Percentiles rank a stretch among this genome's conserved stretches.
Evolutionary conservation across 371 early-diverging fungal genomes (phyloP).

Genomic region (Mortierella sp.): DNA sequence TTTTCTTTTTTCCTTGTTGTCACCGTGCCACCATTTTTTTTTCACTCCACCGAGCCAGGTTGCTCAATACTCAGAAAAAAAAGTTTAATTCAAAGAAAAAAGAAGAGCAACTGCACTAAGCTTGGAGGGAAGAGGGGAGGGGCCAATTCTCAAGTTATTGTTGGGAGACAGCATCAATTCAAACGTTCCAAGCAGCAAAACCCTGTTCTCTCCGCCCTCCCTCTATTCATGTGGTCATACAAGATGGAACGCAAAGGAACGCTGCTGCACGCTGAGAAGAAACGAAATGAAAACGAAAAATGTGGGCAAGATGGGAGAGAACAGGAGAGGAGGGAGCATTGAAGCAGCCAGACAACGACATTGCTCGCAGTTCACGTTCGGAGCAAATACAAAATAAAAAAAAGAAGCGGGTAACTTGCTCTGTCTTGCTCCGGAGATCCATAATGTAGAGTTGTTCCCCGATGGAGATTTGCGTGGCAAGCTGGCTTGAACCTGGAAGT

Average conservation of each 20-base stretch:
- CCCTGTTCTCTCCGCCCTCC: conserved; percentile 20
- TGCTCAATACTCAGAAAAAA: conserved; percentile 5
- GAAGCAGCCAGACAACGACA: background rate
- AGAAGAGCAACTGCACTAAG: background rate
- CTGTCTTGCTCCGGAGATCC: conserved; percentile 9
- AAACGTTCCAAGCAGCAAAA: background rate
- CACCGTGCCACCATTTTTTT: conserved; percentile 50
- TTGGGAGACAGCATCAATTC: background rate
- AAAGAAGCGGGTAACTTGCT: background rate
- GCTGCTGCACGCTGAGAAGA: background rate
- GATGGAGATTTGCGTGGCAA: background rate
- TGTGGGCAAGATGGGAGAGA: background rate
- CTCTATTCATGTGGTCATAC: conserved; percentile 18
- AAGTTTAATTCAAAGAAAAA: background rate
- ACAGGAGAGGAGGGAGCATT: background rate
- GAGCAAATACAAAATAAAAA: background rate
- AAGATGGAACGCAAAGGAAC: background rate
- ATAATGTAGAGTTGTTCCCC: background rate
- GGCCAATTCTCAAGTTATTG: background rate
- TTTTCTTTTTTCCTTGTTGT: conserved; percentile 17
- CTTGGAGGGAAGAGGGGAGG: background rate
- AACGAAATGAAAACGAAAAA: background rate
- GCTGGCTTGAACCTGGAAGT: background rate
- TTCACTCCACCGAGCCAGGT: conserved; percentile 51
- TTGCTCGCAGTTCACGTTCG: background rate